Conservation (phyloP, 192 early-diverging fungal species). For the Pilaira anomala region DNA sequence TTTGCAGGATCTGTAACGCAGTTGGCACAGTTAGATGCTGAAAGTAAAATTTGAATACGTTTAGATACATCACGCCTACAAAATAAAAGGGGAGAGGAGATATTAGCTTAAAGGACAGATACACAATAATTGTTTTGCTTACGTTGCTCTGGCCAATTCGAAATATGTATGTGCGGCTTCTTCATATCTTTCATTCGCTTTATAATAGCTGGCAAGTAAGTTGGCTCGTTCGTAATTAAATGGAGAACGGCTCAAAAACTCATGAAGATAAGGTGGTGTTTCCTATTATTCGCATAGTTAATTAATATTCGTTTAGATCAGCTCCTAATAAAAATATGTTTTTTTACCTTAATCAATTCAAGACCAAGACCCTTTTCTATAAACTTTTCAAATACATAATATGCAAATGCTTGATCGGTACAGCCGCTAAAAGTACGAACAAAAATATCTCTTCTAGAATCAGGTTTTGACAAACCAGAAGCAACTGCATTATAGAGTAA, state of each 20-base stretch:
- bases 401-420: neutral
- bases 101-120: neutral
- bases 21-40: constrained; percentile 2
- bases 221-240: neutral
- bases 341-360: neutral
- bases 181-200: constrained; percentile 10
- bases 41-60: neutral
- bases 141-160: neutral
- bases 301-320: neutral
- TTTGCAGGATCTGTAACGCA: neutral
- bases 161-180: constrained; percentile 1
- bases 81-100: no score
- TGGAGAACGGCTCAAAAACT: neutral
- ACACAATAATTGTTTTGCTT: neutral
- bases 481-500: neutral
- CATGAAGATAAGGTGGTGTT: neutral
- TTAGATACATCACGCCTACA: neutral
- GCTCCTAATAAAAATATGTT: neutral
- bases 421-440: neutral
- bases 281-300: neutral
- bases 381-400: constrained; percentile 5
- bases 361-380: neutral
- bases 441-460: neutral
- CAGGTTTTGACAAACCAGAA: neutral
- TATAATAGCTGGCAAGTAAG: constrained; percentile 14